Evolutionary conservation across 1,284 basidiomycete genomes (phyloP).

Genomic region (Trametes polyzona): DNA sequence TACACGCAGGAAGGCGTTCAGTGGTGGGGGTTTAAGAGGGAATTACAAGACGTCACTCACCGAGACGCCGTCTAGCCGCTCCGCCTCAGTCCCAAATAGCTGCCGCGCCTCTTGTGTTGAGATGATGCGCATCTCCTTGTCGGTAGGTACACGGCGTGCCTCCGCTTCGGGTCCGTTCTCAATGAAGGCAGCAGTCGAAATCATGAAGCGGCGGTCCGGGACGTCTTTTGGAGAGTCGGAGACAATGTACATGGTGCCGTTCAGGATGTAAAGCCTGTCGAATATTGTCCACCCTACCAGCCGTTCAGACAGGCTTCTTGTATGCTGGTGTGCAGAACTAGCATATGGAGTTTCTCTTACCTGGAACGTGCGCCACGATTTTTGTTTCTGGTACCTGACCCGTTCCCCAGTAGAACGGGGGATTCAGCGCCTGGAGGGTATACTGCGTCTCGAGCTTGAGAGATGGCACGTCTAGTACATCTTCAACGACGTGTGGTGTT

Average conservation of each 20-base stretch:
- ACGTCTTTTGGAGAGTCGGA: conserved; percentile 56
- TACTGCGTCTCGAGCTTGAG: conserved; percentile 35
- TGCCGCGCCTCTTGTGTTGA: conserved; percentile 66
- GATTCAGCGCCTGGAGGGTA: conserved; percentile 31
- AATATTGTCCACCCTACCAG: conserved; percentile 81
- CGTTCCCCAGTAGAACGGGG: conserved; percentile 36
- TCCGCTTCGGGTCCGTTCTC: conserved; percentile 49
- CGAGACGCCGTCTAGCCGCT: conserved; percentile 67
- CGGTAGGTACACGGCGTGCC: conserved; percentile 61
- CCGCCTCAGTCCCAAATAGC: conserved; percentile 69
- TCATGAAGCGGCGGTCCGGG: conserved; percentile 59
- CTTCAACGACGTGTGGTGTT: conserved; percentile 24
- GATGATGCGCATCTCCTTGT: conserved; percentile 79
- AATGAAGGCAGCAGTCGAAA: conserved; percentile 58
- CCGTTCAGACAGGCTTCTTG: background rate
- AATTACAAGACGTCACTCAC: conserved; percentile 43
- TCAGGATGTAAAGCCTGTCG: conserved; percentile 75
- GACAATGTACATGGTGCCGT: conserved; percentile 79
- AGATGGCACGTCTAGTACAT: conserved; percentile 17
- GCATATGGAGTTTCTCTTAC: conserved; percentile 39
- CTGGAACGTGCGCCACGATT: conserved; percentile 65
- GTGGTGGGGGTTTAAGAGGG: background rate
- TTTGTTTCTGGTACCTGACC: conserved; percentile 58
- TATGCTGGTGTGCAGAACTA: too few species aligned
- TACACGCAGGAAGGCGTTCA: conserved; percentile 34